Evolutionary conservation across 169 alveolate species (phyloP).

Genomic region (Cryptosporidium sp.): DNA sequence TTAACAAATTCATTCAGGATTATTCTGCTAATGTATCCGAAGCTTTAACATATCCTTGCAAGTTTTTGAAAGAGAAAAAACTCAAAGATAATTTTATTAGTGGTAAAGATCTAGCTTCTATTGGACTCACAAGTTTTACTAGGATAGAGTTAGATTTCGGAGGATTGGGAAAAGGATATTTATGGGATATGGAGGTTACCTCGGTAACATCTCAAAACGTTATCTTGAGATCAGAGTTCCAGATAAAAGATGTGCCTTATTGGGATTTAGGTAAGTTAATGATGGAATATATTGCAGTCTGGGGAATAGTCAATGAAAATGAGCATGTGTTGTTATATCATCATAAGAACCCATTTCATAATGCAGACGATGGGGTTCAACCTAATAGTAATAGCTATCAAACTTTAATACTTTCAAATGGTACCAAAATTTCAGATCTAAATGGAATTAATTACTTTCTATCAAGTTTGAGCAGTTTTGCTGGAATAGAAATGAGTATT

Average conservation of each 20-base stretch:
- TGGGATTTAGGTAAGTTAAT: constrained; percentile 53
- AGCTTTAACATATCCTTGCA: neutral
- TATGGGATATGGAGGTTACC: constrained; percentile 35
- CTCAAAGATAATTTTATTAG: neutral
- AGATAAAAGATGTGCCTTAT: constrained; percentile 15
- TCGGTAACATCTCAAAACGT: constrained; percentile 62
- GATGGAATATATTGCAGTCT: constrained; percentile 63
- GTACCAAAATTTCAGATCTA: neutral
- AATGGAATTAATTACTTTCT: constrained; percentile 48
- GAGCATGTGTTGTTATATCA: constrained; percentile 45
- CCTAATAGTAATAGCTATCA: neutral
- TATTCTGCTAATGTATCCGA: neutral
- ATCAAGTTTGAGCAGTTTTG: constrained; percentile 52
- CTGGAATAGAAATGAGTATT: constrained; percentile 44
- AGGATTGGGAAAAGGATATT: constrained; percentile 54
- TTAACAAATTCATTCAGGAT: neutral
- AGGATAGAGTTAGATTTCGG: constrained; percentile 51
- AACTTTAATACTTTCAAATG: neutral
- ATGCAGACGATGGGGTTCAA: neutral
- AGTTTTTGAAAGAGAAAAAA: neutral
- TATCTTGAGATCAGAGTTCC: constrained; percentile 24
- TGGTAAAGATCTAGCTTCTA: neutral
- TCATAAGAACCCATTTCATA: constrained; percentile 71
- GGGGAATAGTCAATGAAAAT: constrained; percentile 35
- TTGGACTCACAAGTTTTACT: neutral